These are phyloP conservation scores for Aspergillus ustus DNA, from an alignment of 2,329 filamentous ascomycete genomes.

Conservation along the genomic window DNA sequence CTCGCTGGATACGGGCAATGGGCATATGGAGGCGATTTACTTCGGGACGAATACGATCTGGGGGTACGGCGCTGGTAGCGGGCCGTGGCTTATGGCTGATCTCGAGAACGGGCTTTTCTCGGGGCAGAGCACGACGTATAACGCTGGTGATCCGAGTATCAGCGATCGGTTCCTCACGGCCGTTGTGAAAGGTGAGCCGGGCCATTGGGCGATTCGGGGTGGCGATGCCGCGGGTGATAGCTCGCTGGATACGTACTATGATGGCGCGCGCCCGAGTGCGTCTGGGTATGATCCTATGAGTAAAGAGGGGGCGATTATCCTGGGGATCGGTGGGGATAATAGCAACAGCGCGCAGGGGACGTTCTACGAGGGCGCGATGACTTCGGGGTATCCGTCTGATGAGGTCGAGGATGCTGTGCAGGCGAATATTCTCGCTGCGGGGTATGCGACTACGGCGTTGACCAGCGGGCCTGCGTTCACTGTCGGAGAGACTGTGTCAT, in stretches of 20 bases:
- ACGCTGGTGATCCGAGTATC: constrained; percentile 59
- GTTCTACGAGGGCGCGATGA: constrained; percentile 70
- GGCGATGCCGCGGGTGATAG: constrained; percentile 59
- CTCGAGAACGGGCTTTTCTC: constrained; percentile 71
- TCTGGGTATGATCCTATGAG: constrained; percentile 65
- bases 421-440: constrained; percentile 64
- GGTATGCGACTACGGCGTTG: constrained; percentile 55
- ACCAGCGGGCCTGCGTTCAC: constrained; percentile 55
- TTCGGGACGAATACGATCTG: constrained; percentile 60
- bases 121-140: constrained; percentile 52
- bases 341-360: constrained; percentile 64
- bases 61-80: constrained; percentile 62
- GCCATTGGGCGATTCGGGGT: constrained; percentile 65
- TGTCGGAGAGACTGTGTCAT: constrained; percentile 56
- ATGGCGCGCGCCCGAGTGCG: constrained; percentile 57
- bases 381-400: constrained; percentile 64
- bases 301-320: constrained; percentile 68
- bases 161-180: constrained; percentile 62
- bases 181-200: constrained; percentile 59
- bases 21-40: constrained; percentile 73
- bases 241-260: constrained; percentile 62
- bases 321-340: constrained; percentile 74
- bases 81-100: constrained; percentile 72
- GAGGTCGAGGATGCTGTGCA: constrained; percentile 63
- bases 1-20: constrained; percentile 60